phyloP scores from a whole-genome alignment of 2,329 filamentous ascomycete genomes.

The Stagonosporopsis chrysanthemi region DNA sequence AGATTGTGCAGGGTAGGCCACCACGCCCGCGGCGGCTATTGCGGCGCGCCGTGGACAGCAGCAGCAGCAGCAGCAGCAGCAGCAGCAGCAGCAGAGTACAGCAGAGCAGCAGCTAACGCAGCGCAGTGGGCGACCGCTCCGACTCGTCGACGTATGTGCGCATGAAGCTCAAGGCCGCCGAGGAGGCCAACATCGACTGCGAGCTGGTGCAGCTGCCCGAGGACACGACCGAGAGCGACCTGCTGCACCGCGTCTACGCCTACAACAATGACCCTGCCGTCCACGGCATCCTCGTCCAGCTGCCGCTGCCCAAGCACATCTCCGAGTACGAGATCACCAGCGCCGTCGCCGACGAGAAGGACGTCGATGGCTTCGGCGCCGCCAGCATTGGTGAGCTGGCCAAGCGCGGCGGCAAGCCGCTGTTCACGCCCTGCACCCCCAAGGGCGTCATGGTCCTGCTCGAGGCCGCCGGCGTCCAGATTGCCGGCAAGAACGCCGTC shows the following conservation, averaged over 20 bases:
- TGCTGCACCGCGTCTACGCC: slow-evolving; percentile 79
- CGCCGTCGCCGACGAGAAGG: slow-evolving; percentile 89
- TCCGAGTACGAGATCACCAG: slow-evolving; percentile 91
- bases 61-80: too few relatives aligned
- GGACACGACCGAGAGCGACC: slow-evolving; percentile 80
- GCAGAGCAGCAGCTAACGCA: slow-evolving; percentile 11
- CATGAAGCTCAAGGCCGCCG: slow-evolving; percentile 98
- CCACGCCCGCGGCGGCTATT: too few relatives aligned
- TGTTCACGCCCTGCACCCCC: slow-evolving; percentile 94
- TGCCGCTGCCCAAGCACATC: slow-evolving; percentile 88
- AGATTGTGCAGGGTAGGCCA: slow-evolving; percentile 85
- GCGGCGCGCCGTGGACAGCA: too few relatives aligned
- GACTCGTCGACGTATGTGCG: slow-evolving; percentile 98
- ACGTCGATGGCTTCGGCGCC: slow-evolving; percentile 96
- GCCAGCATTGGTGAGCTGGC: slow-evolving; percentile 95
- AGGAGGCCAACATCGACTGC: slow-evolving; percentile 92
- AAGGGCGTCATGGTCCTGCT: slow-evolving; percentile 96
- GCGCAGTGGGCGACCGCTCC: slow-evolving; percentile 83
- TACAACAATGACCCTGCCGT: slow-evolving; percentile 88
- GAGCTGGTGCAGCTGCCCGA: slow-evolving; percentile 85
- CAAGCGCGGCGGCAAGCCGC: slow-evolving; percentile 87
- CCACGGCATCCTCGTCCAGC: slow-evolving; percentile 91
- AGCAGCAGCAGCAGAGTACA: not conserved
- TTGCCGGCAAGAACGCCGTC: slow-evolving; percentile 90
- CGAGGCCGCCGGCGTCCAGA: slow-evolving; percentile 80